Conservation (phyloP, 495 filamentous ascomycete species). For the Echria macrotheca region DNA sequence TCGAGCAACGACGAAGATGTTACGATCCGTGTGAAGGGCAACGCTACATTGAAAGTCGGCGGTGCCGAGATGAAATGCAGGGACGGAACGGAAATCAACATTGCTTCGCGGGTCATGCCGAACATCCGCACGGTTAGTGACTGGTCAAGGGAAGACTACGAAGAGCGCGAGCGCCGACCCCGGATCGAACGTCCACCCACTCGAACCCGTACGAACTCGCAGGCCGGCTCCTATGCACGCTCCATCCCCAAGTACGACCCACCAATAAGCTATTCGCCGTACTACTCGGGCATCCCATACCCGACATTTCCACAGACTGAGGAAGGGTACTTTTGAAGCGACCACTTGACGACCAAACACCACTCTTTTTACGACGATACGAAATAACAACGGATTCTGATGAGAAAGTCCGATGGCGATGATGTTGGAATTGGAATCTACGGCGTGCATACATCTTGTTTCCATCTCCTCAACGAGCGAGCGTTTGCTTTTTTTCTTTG, state of each 20-base stretch:
- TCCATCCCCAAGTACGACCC: slow-evolving; percentile 21
- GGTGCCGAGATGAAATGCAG: slow-evolving; percentile 48
- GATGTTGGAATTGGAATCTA: background rate
- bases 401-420: slow-evolving; percentile 12
- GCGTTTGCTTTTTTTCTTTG: slow-evolving; percentile 17
- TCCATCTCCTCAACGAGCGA: slow-evolving; percentile 19
- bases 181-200: slow-evolving; percentile 36
- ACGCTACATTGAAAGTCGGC: slow-evolving; percentile 40
- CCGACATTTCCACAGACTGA: slow-evolving; percentile 13
- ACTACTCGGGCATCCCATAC: slow-evolving; percentile 9
- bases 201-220: slow-evolving; percentile 36
- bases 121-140: slow-evolving; percentile 33
- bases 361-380: slow-evolving; percentile 14
- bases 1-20: slow-evolving; percentile 46
- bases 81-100: slow-evolving; percentile 49
- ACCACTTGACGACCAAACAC: background rate
- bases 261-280: slow-evolving; percentile 13
- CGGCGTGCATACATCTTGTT: slow-evolving; percentile 7
- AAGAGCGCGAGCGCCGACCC: slow-evolving; percentile 39
- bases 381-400: slow-evolving; percentile 21
- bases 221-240: slow-evolving; percentile 39
- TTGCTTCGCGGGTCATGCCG: slow-evolving; percentile 28
- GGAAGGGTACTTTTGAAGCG: slow-evolving; percentile 3
- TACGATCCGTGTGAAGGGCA: slow-evolving; percentile 49
- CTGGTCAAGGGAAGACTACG: slow-evolving; percentile 35